phyloP scores from a whole-genome alignment of 352 stramenopile genomes.

The Stramenopiles sp. region DNA sequence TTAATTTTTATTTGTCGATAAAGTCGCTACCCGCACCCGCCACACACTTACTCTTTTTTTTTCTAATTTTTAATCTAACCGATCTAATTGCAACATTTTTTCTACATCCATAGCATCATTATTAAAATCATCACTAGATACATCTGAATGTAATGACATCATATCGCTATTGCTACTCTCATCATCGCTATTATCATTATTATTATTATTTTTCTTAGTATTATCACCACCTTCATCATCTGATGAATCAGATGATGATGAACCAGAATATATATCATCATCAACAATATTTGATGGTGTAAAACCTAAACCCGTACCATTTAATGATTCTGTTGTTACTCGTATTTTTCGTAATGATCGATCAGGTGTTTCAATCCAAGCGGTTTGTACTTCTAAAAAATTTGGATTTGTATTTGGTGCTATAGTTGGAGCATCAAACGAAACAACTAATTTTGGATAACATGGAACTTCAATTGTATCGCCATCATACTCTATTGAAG shows the following conservation, averaged over 20 bases:
- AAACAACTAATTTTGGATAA: background rate
- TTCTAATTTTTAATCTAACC: background rate
- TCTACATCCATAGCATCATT: background rate
- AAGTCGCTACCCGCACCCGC: no score
- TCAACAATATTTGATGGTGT: no score
- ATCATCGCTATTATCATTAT: background rate
- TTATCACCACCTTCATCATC: no score
- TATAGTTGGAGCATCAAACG: background rate
- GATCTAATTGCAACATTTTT: background rate
- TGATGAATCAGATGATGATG: background rate
- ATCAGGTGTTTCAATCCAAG: background rate
- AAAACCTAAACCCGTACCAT: background rate
- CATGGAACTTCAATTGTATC: background rate
- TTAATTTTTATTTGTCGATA: no score
- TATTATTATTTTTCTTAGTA: background rate
- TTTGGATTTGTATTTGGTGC: background rate
- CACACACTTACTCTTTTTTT: background rate
- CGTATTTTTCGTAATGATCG: background rate
- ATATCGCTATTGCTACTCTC: background rate
- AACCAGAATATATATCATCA: background rate
- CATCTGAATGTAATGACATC: background rate
- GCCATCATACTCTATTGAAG: background rate
- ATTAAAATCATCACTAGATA: background rate
- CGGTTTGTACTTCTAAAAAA: background rate
- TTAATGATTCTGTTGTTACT: background rate